Evolutionary conservation across 2,329 filamentous ascomycete species (phyloP).

Genomic region (Penicillium sp.): DNA sequence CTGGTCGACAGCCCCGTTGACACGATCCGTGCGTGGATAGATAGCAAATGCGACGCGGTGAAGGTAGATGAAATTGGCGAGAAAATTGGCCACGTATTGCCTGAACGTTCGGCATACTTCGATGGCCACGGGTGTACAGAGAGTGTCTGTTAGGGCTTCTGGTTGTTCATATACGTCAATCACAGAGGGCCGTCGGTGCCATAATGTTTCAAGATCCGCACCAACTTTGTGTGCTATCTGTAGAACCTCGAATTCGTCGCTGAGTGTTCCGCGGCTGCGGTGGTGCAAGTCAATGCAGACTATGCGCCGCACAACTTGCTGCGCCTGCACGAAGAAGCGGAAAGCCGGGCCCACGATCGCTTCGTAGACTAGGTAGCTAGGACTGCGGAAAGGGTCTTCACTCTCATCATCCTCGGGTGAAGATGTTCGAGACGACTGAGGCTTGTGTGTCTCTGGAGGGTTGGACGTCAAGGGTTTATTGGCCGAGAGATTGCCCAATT

Average conservation of each 20-base stretch:
- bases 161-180: slow-evolving; percentile 33
- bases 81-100: slow-evolving; percentile 36
- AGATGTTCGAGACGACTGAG: not conserved
- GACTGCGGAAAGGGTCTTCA: slow-evolving; percentile 23
- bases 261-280: slow-evolving; percentile 37
- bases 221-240: slow-evolving; percentile 37
- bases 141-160: slow-evolving; percentile 26
- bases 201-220: slow-evolving; percentile 36
- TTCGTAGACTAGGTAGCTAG: slow-evolving; percentile 32
- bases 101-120: slow-evolving; percentile 34
- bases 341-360: slow-evolving; percentile 33
- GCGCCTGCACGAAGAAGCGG: slow-evolving; percentile 33
- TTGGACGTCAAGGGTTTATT: not conserved
- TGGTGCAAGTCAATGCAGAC: slow-evolving; percentile 39
- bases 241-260: slow-evolving; percentile 40
- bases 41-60: slow-evolving; percentile 40
- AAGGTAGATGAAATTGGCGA: slow-evolving; percentile 37
- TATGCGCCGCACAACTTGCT: slow-evolving; percentile 36
- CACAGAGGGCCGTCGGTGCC: slow-evolving; percentile 33
- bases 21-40: slow-evolving; percentile 37
- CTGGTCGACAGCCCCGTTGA: slow-evolving; percentile 35
- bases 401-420: slow-evolving; percentile 10
- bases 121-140: slow-evolving; percentile 25
- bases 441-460: not conserved
- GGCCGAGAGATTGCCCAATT: slow-evolving; percentile 26